A percentile compares a stretch with the other conserved stretches of the same genome.
Evolutionary conservation across 140 eudicot species (phyloP).

Genomic region (Stevia rebaudiana): DNA sequence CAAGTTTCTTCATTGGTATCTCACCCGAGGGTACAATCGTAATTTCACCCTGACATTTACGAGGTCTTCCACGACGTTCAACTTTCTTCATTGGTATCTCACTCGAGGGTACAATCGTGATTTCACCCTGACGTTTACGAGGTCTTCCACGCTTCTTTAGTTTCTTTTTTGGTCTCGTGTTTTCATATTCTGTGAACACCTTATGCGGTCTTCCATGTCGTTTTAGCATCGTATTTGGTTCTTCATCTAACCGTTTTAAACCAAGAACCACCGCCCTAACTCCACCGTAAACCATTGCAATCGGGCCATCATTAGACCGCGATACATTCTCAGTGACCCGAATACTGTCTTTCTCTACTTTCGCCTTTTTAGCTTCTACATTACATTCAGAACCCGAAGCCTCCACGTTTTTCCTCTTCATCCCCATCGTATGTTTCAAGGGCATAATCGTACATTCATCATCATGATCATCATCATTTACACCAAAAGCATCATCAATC

Average conservation of each 20-base stretch:
- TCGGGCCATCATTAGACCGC: conserved; percentile 30
- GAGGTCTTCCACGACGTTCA: conserved; percentile 40
- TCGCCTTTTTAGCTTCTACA: conserved; percentile 19
- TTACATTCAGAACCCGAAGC: conserved; percentile 14
- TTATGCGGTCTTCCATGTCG: conserved; percentile 29
- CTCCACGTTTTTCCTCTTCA: conserved; percentile 49
- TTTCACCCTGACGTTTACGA: conserved; percentile 18
- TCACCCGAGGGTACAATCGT: too few species aligned
- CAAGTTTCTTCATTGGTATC: conserved; percentile 25
- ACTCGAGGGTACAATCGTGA: not conserved
- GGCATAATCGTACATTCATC: conserved; percentile 1
- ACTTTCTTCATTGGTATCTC: conserved; percentile 19
- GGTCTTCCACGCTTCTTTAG: conserved; percentile 25
- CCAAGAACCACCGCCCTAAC: conserved; percentile 4
- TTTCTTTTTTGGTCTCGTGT: conserved; percentile 25
- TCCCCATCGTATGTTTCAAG: conserved; percentile 24
- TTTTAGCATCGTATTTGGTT: conserved; percentile 19
- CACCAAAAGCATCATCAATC: not conserved
- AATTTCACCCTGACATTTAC: too few species aligned
- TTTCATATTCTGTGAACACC: conserved; percentile 15
- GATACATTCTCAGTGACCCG: conserved; percentile 37
- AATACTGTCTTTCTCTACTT: conserved; percentile 19
- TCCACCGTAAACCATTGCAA: conserved; percentile 23
- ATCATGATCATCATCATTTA: conserved; percentile 2
- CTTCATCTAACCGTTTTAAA: conserved; percentile 7